These are phyloP conservation scores for Coleophoma eucalyptorum DNA, from an alignment of 2,329 filamentous ascomycete genomes.

Conservation along the genomic window DNA sequence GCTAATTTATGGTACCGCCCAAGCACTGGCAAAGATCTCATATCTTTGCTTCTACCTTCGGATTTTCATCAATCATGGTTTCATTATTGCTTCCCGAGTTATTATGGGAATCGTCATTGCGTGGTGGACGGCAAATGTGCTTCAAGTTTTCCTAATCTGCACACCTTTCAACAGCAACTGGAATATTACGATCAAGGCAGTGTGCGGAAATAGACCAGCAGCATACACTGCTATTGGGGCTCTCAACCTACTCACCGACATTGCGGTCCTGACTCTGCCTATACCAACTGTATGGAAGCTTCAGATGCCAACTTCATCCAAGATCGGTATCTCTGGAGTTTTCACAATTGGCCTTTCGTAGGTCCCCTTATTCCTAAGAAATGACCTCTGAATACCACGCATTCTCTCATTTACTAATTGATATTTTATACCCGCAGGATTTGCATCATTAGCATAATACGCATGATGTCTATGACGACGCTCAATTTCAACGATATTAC, in stretches of 20 bases:
- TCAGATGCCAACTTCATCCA: conserved; percentile 36
- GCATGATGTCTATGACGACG: conserved; percentile 18
- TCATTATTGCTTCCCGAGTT: neutral
- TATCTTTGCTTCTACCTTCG: conserved; percentile 2
- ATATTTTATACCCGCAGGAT: conserved; percentile 8
- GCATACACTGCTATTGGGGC: conserved; percentile 36
- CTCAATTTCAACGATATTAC: conserved; percentile 22
- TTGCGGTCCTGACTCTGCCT: conserved; percentile 41
- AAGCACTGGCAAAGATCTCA: conserved; percentile 1
- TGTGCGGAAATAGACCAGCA: conserved; percentile 32
- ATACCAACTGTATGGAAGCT: conserved; percentile 42
- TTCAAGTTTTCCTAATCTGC: conserved; percentile 20
- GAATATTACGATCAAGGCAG: conserved; percentile 22
- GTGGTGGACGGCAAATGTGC: conserved; percentile 12
- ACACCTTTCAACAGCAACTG: conserved; percentile 19
- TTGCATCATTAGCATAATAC: conserved; percentile 19
- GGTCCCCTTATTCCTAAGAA: conserved; percentile 15
- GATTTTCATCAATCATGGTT: neutral
- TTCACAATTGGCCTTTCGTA: conserved; percentile 40
- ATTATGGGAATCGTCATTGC: conserved; percentile 8
- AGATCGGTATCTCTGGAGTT: conserved; percentile 35
- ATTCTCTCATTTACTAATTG: neutral
- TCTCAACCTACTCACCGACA: conserved; percentile 42
- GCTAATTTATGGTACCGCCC: neutral
- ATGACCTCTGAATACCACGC: neutral